Base-by-base conservation (phyloP, 2,329 filamentous ascomycete genomes). In the Rachicladosporium sp. region DNA sequence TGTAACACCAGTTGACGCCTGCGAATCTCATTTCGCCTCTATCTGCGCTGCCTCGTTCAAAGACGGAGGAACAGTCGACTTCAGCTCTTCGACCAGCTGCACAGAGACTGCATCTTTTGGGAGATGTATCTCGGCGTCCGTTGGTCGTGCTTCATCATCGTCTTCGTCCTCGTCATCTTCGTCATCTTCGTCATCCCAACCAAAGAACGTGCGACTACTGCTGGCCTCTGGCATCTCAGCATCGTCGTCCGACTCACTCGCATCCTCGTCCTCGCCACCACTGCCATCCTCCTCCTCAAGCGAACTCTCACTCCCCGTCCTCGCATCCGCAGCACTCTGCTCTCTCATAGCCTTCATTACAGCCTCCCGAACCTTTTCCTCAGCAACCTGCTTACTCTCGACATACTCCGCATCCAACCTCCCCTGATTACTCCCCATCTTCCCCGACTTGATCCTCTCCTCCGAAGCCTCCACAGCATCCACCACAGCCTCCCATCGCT, bases 341-440 rank as follows among this genome's bases (percentile, higher is more conserved):
- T 70, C 67, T 60, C 76, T 79, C 66, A 87, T 79, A 6, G 77
- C 80, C 36, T 73, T 75, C 33, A 82, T 56, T 4, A 89, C 82
- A 2, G 83, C 83, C 50, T 84, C 78, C 31, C 83, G 69, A 0
- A 87, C 89, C 60, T 82, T 81, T 64, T 93, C 86, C 48, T 76
- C 80, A 19, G 82, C 82, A 57, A 94, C 87, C 51, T 95, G 88
- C 61, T 93, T 94, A 48, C 86, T 82, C 58, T 98, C 91, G 31
- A 96, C 79, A 87, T 89, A 98, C 57, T 89, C 82, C 0, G 85
- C 86, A 54, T 95, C 86, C 31, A 95, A 49, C 45, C 73, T 66
- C n/a, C 66, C 68, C 62, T 59, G 80, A 29, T 50, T 50, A 12
- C 48, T 72, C 39, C 78, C 76, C 50, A 76, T 73, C 47, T 73